Evolutionary conservation across 2,329 filamentous ascomycete genomes (phyloP), one percentile per base, ranked within the genome.

Genomic region (Penicillium sumatraense): DNA sequence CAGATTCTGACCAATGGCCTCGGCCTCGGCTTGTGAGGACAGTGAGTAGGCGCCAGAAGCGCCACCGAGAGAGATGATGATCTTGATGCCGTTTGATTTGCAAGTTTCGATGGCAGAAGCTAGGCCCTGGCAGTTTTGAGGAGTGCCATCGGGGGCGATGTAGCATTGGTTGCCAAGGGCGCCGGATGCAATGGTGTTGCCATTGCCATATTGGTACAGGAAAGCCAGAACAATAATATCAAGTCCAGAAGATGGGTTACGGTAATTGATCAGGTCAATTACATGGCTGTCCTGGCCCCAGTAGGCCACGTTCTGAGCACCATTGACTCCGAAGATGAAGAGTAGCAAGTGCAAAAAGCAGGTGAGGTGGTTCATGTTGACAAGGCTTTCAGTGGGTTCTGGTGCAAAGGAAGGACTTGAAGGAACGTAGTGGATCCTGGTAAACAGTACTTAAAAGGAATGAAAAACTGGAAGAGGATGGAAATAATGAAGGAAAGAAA

Each of bases 21-120:
- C 66, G 2, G 76, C 79, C 36, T 79, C 72, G 2, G 67, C 61
- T 11, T 72, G 62, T 2, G 69, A 72, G 16, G 62, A 56, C 0
- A 77, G 59, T 8, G 68, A 68, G 60, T 75, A 74, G 5, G 70
- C 63, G n/a, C 74, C 70, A 24, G 61, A 59, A 1, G 71, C 76
- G 24, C 79, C 80, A n/a, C 79, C 79, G 0, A 81, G 64, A 5
- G 78, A 76, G 6, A 81, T 57, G 51, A 81, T 73, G 23, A 81
- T 68, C 62, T 78, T 81, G 56, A 79, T 71, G 33, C 79, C 76
- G 23, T 67, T 65, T 1, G 55, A 56, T 62, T 79, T 76, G 66
- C 80, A 82, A 5, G 67, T 71, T 4, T 67, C 66, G 49, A 82
- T 80, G n/a, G 77, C 72, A 3, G 68, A 51, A 2, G 72, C 66